Evolutionary conservation across 352 stramenopile species (phyloP).

Genomic region (Pythium chondricola): DNA sequence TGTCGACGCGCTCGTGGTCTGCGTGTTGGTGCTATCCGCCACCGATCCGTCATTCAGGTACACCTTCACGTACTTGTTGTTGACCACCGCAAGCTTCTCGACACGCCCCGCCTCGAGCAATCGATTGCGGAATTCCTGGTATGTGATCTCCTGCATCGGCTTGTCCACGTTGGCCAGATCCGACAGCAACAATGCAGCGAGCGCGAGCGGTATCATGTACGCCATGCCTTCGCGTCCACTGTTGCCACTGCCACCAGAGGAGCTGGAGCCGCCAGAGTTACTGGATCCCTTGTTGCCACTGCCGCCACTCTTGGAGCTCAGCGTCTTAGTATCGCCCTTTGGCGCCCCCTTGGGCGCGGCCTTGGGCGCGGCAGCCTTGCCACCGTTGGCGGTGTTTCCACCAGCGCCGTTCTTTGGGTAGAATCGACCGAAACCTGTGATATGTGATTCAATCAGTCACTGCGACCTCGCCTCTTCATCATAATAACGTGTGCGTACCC

Average conservation of each 20-base stretch:
- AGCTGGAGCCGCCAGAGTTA: constrained; percentile 17
- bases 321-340: constrained; percentile 52
- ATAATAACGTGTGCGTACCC: too few species aligned
- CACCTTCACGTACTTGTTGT: constrained; percentile 90
- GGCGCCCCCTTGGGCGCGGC: constrained; percentile 36
- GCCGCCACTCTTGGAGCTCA: constrained; percentile 55
- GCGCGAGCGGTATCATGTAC: constrained; percentile 66
- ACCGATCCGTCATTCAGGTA: too few species aligned
- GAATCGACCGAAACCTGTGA: constrained; percentile 68
- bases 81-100: constrained; percentile 87
- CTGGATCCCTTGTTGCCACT: constrained; percentile 29
- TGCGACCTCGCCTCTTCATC: too few species aligned
- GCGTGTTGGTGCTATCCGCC: too few species aligned
- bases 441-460: too few species aligned
- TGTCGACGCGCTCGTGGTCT: constrained; percentile 13
- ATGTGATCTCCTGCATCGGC: constrained; percentile 88
- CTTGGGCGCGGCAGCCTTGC: constrained; percentile 48
- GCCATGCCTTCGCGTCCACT: constrained; percentile 52
- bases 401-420: constrained; percentile 68
- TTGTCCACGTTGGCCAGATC: constrained; percentile 72
- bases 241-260: constrained; percentile 27
- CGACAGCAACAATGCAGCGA: constrained; percentile 69
- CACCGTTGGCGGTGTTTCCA: constrained; percentile 15
- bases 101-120: constrained; percentile 82
- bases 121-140: constrained; percentile 87